Evolutionary conservation across 2,329 filamentous ascomycete species (phyloP).

Genomic region (Chaetomiaceae sp.): DNA sequence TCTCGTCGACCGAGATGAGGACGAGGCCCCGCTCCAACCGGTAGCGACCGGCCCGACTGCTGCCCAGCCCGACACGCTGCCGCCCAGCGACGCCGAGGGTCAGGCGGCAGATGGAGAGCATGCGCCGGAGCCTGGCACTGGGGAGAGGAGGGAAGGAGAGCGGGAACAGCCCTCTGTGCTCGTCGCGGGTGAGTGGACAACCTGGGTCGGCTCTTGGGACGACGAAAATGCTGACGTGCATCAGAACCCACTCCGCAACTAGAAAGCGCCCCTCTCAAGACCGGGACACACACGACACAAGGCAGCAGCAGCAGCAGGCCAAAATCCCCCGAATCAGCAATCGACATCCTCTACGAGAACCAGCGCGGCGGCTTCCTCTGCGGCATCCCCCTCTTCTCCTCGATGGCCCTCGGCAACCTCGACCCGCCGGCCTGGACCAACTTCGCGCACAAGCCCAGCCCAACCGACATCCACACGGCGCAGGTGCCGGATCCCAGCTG

Average conservation of each 20-base stretch:
- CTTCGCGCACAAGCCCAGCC: slow-evolving; percentile 53
- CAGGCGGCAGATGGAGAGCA: background rate
- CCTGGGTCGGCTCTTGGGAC: background rate
- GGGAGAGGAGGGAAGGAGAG: background rate
- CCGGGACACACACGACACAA: slow-evolving; percentile 16
- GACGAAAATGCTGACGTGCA: background rate
- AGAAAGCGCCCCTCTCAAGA: slow-evolving; percentile 11
- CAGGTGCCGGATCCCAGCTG: slow-evolving; percentile 93
- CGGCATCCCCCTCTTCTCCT: slow-evolving; percentile 84
- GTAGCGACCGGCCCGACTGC: slow-evolving; percentile 16
- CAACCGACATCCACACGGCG: slow-evolving; percentile 71
- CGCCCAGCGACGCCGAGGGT: background rate
- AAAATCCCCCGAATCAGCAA: slow-evolving; percentile 47
- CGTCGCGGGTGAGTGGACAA: slow-evolving; percentile 19
- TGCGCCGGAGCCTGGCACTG: background rate
- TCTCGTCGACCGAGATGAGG: slow-evolving; percentile 46
- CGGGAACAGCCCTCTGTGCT: slow-evolving; percentile 16
- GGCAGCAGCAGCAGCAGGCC: slow-evolving; percentile 37
- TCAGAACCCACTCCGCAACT: slow-evolving; percentile 22
- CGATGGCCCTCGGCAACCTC: slow-evolving; percentile 75
- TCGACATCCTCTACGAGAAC: slow-evolving; percentile 94
- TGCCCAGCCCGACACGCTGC: slow-evolving; percentile 3
- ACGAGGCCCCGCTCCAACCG: slow-evolving; percentile 12
- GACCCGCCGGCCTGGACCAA: slow-evolving; percentile 90
- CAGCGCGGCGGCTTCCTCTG: slow-evolving; percentile 88